Percentiles rank a stretch among this genome's conserved stretches.
Conservation (phyloP, 2,329 filamentous ascomycete species). For the Botryosphaeria agaves region DNA sequence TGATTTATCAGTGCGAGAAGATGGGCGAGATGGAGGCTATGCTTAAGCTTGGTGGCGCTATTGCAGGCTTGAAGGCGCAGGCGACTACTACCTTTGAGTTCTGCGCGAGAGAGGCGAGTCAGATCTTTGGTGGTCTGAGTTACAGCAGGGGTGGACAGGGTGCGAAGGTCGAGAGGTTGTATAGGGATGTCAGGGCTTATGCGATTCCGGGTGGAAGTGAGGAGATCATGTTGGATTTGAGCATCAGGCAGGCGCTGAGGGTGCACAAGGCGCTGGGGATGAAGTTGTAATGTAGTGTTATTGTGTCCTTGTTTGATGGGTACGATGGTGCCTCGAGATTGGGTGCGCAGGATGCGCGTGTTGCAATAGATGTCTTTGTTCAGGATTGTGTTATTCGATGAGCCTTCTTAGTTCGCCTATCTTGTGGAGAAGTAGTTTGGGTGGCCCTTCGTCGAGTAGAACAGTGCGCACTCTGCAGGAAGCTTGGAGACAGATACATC, state of each 20-base stretch:
- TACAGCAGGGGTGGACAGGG: conserved; percentile 91
- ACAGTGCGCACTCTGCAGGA: too few relatives aligned
- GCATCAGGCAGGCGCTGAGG: conserved; percentile 75
- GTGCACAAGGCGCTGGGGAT: conserved; percentile 87
- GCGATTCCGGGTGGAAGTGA: conserved; percentile 87
- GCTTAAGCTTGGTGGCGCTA: conserved; percentile 86
- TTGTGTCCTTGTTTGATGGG: too few relatives aligned
- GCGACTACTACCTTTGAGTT: conserved; percentile 91
- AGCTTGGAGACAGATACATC: too few relatives aligned
- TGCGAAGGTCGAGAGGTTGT: conserved; percentile 84
- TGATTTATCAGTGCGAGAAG: conserved; percentile 81
- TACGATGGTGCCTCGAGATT: too few relatives aligned
- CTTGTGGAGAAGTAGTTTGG: too few relatives aligned
- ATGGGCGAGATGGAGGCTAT: conserved; percentile 95
- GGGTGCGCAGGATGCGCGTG: too few relatives aligned
- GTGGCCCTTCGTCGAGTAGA: too few relatives aligned
- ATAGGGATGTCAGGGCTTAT: conserved; percentile 89
- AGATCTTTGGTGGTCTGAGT: conserved; percentile 91
- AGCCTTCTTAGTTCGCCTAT: too few relatives aligned
- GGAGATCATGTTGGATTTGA: conserved; percentile 97
- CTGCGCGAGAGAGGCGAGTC: conserved; percentile 86
- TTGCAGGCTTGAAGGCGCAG: conserved; percentile 87
- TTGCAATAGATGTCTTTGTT: too few relatives aligned
- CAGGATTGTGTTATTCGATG: too few relatives aligned
- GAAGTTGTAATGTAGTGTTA: conserved; percentile 53